phyloP scores from a whole-genome alignment of 352 stramenopile genomes.

The Phytophthora boehmeriae region DNA sequence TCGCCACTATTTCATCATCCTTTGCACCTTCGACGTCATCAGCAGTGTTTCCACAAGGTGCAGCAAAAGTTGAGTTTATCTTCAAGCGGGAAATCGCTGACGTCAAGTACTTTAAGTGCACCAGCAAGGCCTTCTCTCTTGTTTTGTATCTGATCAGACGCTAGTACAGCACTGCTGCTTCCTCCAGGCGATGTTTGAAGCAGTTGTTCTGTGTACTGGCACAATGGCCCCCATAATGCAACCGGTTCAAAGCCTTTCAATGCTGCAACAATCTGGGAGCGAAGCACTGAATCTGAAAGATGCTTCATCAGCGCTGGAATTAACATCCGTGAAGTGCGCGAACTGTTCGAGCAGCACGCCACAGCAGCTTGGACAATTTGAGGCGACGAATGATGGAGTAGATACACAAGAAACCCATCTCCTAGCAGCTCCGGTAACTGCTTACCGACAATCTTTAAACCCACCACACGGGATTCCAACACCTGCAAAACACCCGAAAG shows the following conservation, averaged over 20 bases:
- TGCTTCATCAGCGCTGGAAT: slow-evolving; percentile 85
- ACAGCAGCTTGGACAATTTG: slow-evolving; percentile 83
- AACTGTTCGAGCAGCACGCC: slow-evolving; percentile 81
- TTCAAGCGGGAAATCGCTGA: slow-evolving; percentile 58
- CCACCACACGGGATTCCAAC: slow-evolving; percentile 73
- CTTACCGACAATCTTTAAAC: slow-evolving; percentile 83
- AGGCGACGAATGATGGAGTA: slow-evolving; percentile 75
- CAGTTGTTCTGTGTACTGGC: slow-evolving; percentile 64
- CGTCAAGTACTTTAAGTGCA: slow-evolving; percentile 70
- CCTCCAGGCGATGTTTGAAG: slow-evolving; percentile 20
- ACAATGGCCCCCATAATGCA: slow-evolving; percentile 71
- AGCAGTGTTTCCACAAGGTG: slow-evolving; percentile 65
- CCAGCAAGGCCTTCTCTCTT: slow-evolving; percentile 64
- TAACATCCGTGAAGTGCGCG: slow-evolving; percentile 81
- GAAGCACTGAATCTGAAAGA: slow-evolving; percentile 66
- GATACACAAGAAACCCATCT: slow-evolving; percentile 85
- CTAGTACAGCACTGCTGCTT: slow-evolving; percentile 17
- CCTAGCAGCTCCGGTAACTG: slow-evolving; percentile 81
- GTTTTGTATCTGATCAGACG: slow-evolving; percentile 35
- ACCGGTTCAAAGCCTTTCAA: slow-evolving; percentile 73
- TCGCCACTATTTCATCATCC: slow-evolving; percentile 9
- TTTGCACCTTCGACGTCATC: slow-evolving; percentile 30
- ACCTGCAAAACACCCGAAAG: slow-evolving; percentile 28
- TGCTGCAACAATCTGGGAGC: slow-evolving; percentile 67
- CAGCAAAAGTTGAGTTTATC: slow-evolving; percentile 75